phyloP scores from a whole-genome alignment of 352 stramenopile genomes.

The Phytophthora lateralis region DNA sequence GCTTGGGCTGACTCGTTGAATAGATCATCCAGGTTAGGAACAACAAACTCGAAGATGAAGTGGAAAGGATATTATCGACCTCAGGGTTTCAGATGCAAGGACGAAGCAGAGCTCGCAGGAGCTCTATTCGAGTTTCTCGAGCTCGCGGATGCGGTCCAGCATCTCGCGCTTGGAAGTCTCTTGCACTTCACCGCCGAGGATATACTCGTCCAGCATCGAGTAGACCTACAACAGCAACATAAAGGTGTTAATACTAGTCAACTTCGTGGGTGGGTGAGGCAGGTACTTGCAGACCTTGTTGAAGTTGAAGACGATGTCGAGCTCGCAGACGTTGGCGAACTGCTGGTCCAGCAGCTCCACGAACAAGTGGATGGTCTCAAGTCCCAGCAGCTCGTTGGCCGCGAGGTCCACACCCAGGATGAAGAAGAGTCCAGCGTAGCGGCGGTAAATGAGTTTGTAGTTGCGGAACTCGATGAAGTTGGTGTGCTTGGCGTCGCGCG shows the following conservation, averaged over 20 bases:
- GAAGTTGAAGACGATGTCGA: conserved; percentile 97
- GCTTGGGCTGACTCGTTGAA: conserved; percentile 17
- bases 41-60: conserved; percentile 6
- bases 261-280: not conserved
- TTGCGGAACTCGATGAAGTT: conserved; percentile 98
- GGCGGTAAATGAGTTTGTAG: conserved; percentile 99
- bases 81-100: not conserved
- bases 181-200: conserved; percentile 93
- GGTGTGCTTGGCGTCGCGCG: conserved; percentile 90
- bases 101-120: not conserved
- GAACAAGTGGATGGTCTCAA: conserved; percentile 98
- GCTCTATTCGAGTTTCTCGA: conserved; percentile 91
- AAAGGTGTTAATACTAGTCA: conserved; percentile 3
- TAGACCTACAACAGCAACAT: conserved; percentile 73
- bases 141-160: conserved; percentile 90
- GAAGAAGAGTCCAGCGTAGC: conserved; percentile 99
- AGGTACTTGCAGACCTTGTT: conserved; percentile 79
- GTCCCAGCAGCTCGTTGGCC: conserved; percentile 97
- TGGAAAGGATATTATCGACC: conserved; percentile 20
- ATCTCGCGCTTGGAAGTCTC: conserved; percentile 94
- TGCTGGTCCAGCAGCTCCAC: conserved; percentile 98
- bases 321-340: conserved; percentile 99
- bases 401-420: conserved; percentile 95
- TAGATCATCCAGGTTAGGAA: conserved; percentile 28
- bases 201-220: conserved; percentile 95